phyloP scores from a whole-genome alignment of 352 stramenopile genomes.

The Globisporangium lucens region DNA sequence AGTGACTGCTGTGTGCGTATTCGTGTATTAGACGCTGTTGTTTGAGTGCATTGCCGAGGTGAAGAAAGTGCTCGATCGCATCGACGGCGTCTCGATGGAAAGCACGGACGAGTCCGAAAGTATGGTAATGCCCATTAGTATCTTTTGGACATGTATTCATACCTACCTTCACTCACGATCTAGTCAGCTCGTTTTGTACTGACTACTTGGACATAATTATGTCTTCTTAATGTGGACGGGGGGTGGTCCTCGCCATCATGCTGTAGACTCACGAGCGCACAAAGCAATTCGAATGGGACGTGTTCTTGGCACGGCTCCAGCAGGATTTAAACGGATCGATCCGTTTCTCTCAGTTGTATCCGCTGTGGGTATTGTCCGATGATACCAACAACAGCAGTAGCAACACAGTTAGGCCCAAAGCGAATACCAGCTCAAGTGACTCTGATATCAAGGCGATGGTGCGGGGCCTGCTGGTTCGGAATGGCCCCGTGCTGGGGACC shows the following conservation, averaged over 20 bases:
- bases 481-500: conserved; percentile 26
- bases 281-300: conserved; percentile 27
- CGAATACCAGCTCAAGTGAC: background rate
- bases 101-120: conserved; percentile 30
- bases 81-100: conserved; percentile 26
- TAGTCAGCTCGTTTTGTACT: background rate
- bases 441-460: conserved; percentile 10
- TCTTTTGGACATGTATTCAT: too few species aligned
- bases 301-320: conserved; percentile 34
- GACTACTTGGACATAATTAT: background rate
- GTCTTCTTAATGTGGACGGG: background rate
- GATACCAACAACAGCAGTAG: background rate
- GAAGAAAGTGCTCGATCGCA: conserved; percentile 32
- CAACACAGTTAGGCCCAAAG: background rate
- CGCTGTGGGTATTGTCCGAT: background rate
- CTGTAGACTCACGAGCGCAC: conserved; percentile 7
- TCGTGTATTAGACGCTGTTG: conserved; percentile 23
- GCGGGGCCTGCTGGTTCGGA: conserved; percentile 20
- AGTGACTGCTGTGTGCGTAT: background rate
- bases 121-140: conserved; percentile 31
- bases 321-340: conserved; percentile 25
- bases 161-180: background rate
- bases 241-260: background rate
- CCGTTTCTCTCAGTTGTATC: conserved; percentile 23
- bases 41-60: conserved; percentile 42